A percentile compares a stretch with the other conserved stretches of the same genome.
phyloP scores from a whole-genome alignment of 2,329 filamentous ascomycete genomes.

The Emergomyces orientalis region DNA sequence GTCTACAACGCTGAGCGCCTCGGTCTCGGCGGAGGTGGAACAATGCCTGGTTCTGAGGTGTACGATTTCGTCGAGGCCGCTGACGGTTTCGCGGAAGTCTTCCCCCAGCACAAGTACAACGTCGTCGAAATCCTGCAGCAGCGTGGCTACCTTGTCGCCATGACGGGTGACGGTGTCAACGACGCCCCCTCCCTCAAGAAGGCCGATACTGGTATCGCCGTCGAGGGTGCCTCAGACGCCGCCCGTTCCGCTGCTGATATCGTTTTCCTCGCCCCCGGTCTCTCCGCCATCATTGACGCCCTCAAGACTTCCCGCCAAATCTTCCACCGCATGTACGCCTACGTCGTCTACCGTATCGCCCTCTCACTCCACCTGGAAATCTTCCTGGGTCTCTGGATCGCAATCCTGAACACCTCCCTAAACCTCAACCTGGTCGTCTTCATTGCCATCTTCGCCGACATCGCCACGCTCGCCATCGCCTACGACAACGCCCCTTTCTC shows the following conservation, averaged over 20 bases:
- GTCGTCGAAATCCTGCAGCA: constrained; percentile 90
- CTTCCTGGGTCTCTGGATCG: constrained; percentile 86
- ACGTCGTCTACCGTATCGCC: constrained; percentile 91
- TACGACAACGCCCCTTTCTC: constrained; percentile 90
- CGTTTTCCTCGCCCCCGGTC: constrained; percentile 83
- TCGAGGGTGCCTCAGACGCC: constrained; percentile 84
- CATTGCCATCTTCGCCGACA: constrained; percentile 89
- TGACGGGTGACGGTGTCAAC: constrained; percentile 95
- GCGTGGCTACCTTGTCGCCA: constrained; percentile 86
- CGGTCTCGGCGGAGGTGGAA: constrained; percentile 78
- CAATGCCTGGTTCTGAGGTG: constrained; percentile 87
- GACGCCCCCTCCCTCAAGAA: constrained; percentile 88
- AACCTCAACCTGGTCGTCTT: constrained; percentile 86
- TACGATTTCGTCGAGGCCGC: constrained; percentile 94
- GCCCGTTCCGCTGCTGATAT: constrained; percentile 88
- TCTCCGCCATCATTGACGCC: constrained; percentile 85
- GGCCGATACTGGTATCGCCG: constrained; percentile 92
- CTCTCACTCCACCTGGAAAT: constrained; percentile 85
- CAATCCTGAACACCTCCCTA: constrained; percentile 71
- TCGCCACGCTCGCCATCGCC: constrained; percentile 82
- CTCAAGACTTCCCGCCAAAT: constrained; percentile 90
- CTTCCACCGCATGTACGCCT: constrained; percentile 95
- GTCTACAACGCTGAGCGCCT: constrained; percentile 90
- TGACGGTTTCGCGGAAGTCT: constrained; percentile 89
- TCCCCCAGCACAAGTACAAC: constrained; percentile 92